Percentiles rank a stretch among this genome's conserved stretches.
These are phyloP conservation scores for Mortierella polycephala DNA, from an alignment of 371 early-diverging fungal species.

Conservation along the genomic window DNA sequence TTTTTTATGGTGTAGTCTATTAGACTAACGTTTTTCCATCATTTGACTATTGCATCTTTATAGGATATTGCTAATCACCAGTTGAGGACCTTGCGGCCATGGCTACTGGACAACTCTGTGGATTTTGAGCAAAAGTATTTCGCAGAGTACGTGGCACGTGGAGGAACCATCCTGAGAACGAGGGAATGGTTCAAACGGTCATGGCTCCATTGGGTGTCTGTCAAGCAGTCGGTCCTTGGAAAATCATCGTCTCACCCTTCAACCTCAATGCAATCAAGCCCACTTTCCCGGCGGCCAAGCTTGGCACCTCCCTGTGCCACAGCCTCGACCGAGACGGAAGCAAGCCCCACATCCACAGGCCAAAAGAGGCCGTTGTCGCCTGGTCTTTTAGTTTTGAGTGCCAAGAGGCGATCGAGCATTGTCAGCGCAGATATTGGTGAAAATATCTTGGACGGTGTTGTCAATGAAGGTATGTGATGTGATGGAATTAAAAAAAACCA, in stretches of 20 bases:
- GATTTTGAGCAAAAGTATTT: constrained; percentile 76
- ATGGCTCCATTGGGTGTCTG: constrained; percentile 51
- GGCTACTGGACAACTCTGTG: constrained; percentile 58
- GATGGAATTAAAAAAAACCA: not conserved
- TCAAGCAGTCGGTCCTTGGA: constrained; percentile 39
- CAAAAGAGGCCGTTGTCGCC: constrained; percentile 25
- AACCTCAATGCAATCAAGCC: not conserved
- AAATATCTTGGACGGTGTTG: constrained; percentile 50
- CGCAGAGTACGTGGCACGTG: constrained; percentile 58
- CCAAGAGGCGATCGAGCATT: constrained; percentile 31
- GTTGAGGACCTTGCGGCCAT: constrained; percentile 65
- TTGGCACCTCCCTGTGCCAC: not conserved
- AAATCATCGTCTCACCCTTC: not conserved
- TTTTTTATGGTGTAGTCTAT: not conserved
- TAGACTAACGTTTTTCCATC: constrained; percentile 30
- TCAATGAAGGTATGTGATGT: constrained; percentile 40
- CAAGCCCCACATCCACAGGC: not conserved
- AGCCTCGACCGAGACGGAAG: constrained; percentile 2
- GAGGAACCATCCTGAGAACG: constrained; percentile 50
- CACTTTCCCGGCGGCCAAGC: constrained; percentile 7
- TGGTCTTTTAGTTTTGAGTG: constrained; percentile 7
- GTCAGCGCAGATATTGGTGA: constrained; percentile 48
- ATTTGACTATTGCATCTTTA: constrained; percentile 13
- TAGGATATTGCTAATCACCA: constrained; percentile 80
- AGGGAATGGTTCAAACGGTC: constrained; percentile 55